phyloP scores from a whole-genome alignment of 768 basidiomycete species.

The Tubosaeta brunneosetosa region DNA sequence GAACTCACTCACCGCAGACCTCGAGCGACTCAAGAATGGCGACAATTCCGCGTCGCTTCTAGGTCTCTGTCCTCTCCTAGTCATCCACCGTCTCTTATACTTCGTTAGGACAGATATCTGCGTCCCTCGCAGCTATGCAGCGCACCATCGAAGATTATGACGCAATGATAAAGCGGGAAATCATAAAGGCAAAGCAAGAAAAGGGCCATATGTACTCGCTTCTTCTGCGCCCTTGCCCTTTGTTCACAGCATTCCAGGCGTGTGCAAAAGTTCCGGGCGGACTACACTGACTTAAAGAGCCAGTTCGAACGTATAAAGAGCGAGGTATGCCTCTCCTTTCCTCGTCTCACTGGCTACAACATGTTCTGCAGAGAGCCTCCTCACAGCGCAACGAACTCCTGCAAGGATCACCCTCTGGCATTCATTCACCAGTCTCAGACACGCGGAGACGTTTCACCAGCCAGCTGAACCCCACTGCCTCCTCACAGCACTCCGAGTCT shows the following conservation, averaged over 20 bases:
- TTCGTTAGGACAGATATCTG: constrained; percentile 88
- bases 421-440: constrained; percentile 36
- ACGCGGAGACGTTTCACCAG: constrained; percentile 59
- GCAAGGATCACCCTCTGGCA: constrained; percentile 37
- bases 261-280: constrained; percentile 84
- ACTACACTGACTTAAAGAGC: constrained; percentile 75
- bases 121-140: constrained; percentile 92
- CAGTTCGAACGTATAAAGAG: constrained; percentile 79
- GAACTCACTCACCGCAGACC: constrained; percentile 79
- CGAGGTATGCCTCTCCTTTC: constrained; percentile 32
- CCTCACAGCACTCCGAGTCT: constrained; percentile 75
- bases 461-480: constrained; percentile 34
- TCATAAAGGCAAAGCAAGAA: constrained; percentile 94
- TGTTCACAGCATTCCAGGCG: constrained; percentile 50
- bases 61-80: constrained; percentile 48
- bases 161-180: constrained; percentile 92
- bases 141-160: constrained; percentile 97
- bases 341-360: not conserved
- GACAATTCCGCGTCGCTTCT: constrained; percentile 76
- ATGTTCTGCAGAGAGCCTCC: constrained; percentile 47
- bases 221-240: not conserved
- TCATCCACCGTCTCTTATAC: not conserved
- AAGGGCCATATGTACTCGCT: constrained; percentile 80
- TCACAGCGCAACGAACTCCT: constrained; percentile 64
- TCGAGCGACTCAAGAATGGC: constrained; percentile 76